Evolutionary conservation across 805 yeast species (phyloP).

Genomic region (Cyberlindnera misumaiensis): DNA sequence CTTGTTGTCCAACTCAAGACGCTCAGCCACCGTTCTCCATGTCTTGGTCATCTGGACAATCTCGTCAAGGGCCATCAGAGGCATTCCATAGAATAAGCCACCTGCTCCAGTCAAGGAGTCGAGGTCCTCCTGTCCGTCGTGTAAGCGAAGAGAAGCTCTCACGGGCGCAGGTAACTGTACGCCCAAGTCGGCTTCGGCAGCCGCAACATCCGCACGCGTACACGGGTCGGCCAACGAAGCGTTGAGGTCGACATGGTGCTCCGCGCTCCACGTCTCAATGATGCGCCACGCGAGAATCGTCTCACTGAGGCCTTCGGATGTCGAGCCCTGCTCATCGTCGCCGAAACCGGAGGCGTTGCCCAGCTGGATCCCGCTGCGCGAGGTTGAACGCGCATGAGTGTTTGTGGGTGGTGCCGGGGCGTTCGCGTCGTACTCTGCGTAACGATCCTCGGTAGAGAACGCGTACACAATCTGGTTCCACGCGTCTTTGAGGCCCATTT

Average conservation of each 20-base stretch:
- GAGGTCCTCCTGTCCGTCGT: constrained; percentile 85
- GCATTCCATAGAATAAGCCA: constrained; percentile 76
- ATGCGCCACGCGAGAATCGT: constrained; percentile 80
- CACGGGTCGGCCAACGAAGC: constrained; percentile 76
- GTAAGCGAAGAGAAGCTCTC: constrained; percentile 68
- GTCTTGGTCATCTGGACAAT: constrained; percentile 72
- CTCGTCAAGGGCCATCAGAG: constrained; percentile 74
- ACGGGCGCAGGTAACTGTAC: constrained; percentile 75
- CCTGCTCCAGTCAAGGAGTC: constrained; percentile 63
- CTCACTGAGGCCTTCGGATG: constrained; percentile 65
- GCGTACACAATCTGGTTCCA: constrained; percentile 57
- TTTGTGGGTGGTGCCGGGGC: constrained; percentile 1
- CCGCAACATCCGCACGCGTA: constrained; percentile 70
- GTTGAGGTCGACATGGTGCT: constrained; percentile 72
- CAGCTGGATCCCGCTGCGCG: constrained; percentile 13
- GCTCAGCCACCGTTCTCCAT: constrained; percentile 72
- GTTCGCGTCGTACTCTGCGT: constrained; percentile 51
- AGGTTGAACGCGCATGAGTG: constrained; percentile 4
- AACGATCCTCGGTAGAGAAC: constrained; percentile 59
- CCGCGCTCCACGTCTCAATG: constrained; percentile 75
- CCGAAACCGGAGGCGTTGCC: constrained; percentile 28
- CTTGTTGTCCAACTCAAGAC: constrained; percentile 25
- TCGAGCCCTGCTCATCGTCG: constrained; percentile 25
- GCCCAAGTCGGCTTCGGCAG: constrained; percentile 77
- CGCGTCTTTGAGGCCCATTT: constrained; percentile 36